Evolutionary conservation across 768 basidiomycete species (phyloP), one percentile per base, ranked within the genome.

Genomic region (Panellus pusillus): DNA sequence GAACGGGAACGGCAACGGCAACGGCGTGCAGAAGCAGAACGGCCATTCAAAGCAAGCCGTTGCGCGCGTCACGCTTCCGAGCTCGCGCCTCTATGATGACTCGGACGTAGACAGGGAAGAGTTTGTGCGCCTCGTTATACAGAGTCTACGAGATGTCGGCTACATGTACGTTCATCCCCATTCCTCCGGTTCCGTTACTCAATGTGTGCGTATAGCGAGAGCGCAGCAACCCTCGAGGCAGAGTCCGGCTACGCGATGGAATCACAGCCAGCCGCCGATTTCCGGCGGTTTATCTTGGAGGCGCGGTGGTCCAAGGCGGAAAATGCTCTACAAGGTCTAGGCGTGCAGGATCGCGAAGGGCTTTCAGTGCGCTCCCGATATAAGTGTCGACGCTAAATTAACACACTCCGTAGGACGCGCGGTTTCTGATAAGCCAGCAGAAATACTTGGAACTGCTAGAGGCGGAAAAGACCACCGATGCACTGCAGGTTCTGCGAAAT

Each of bases 371-470:
- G 78, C 70, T 47, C 43, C 39, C 42, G 27, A 42, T 27, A 27
- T 55, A 39, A 46, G 15, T 29, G 40, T 41, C 32, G 18, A 41
- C 17, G 20, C 50, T 58, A 35, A 40, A 47, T 55, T 36, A 53
- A 43, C 56, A 35, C 54, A n/a, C 62, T 56, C 49, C 56, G 44
- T 63, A 96, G 88, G 85, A 89, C 63, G 87, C 89, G 18, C 84
- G 77, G 56, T 97, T 95, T 70, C 75, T 95, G 56, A 91, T 99
- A 60, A 87, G 86, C 55, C 87, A 90, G 71, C 97, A 99, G 80
- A 95, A 97, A 73, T 99, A 97, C 70, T 78, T 98, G 38, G 97
- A 99, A 66, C 76, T 91, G 17, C 76, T 99, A 45, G 96, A 98
- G 65, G 79, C 82, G 4, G 82, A 81, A 63, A 84, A 86, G 72